Conservation (phyloP, 352 stramenopile species). For the Detonula confervacea region DNA sequence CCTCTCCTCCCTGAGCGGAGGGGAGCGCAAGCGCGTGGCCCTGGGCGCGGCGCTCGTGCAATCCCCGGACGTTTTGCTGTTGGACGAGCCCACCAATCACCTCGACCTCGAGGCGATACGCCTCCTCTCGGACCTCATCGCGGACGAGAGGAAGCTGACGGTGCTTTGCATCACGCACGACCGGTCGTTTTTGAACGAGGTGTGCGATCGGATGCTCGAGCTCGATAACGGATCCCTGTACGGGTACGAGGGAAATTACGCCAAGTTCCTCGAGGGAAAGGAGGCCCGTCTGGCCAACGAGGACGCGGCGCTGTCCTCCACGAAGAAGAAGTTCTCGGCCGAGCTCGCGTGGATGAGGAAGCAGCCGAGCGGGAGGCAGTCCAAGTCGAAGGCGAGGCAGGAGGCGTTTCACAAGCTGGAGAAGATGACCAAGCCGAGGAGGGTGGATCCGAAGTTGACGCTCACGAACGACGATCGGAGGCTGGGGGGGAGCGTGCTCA, state of each 20-base stretch:
- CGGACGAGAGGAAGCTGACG: constrained; percentile 69
- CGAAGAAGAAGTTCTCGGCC: constrained; percentile 71
- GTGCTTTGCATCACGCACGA: constrained; percentile 84
- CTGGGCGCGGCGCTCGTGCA: constrained; percentile 72
- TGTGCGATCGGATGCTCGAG: constrained; percentile 81
- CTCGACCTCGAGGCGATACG: constrained; percentile 75
- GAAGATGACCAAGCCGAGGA: constrained; percentile 73
- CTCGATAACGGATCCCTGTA: constrained; percentile 81
- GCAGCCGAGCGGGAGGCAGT: constrained; percentile 72
- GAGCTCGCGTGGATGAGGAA: constrained; percentile 81
- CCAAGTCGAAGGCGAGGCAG: constrained; percentile 80
- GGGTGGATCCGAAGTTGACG: constrained; percentile 68
- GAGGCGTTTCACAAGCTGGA: constrained; percentile 85
- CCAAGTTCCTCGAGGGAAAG: constrained; percentile 74
- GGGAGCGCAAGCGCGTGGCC: constrained; percentile 81
- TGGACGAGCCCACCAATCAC: constrained; percentile 74
- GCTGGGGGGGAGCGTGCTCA: constrained; percentile 68
- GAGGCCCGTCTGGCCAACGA: constrained; percentile 74
- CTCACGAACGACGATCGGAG: constrained; percentile 57
- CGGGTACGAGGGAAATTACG: constrained; percentile 72
- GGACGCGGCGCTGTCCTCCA: constrained; percentile 63
- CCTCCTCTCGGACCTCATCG: constrained; percentile 77
- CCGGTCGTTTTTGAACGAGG: constrained; percentile 80
- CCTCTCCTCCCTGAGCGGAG: constrained; percentile 70
- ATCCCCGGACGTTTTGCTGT: constrained; percentile 78